phyloP scores from a whole-genome alignment of 768 basidiomycete genomes.

The Neoboletus magnificus region DNA sequence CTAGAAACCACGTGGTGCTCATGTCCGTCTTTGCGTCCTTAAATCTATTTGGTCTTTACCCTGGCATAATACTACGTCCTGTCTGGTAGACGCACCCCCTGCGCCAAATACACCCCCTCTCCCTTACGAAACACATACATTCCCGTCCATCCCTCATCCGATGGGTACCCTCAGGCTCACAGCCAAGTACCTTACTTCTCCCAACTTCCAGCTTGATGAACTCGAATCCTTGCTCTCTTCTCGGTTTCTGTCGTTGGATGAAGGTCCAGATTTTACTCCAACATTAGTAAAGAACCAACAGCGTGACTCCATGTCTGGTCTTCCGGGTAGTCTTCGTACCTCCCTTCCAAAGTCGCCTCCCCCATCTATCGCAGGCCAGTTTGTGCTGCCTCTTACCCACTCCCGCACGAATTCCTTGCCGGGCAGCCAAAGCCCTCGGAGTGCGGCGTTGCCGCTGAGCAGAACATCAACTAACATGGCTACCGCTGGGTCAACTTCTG shows the following conservation, averaged over 20 bases:
- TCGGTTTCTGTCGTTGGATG: slow-evolving; percentile 65
- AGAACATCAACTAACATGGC: slow-evolving; percentile 34
- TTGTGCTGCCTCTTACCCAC: slow-evolving; percentile 36
- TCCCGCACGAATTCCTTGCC: slow-evolving; percentile 39
- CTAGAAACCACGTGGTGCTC: slow-evolving; percentile 29
- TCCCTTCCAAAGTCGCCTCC: slow-evolving; percentile 49
- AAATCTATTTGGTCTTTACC: slow-evolving; percentile 1
- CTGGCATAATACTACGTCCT: slow-evolving; percentile 6
- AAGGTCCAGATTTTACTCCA: slow-evolving; percentile 65
- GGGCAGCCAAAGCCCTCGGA: slow-evolving; percentile 35
- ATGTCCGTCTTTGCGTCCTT: slow-evolving; percentile 26
- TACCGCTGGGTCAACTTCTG: slow-evolving; percentile 35
- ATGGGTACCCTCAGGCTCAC: slow-evolving; percentile 61
- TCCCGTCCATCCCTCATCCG: slow-evolving; percentile 67
- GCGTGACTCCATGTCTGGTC: slow-evolving; percentile 49
- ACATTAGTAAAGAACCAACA: slow-evolving; percentile 66
- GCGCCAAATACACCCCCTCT: slow-evolving; percentile 40
- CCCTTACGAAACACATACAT: slow-evolving; percentile 53
- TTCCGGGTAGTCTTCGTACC: slow-evolving; percentile 41
- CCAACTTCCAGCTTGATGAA: slow-evolving; percentile 72
- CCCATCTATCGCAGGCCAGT: slow-evolving; percentile 42
- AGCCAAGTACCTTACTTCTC: slow-evolving; percentile 60
- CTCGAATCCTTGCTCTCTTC: slow-evolving; percentile 74
- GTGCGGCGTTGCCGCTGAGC: slow-evolving; percentile 33
- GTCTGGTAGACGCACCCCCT: slow-evolving; percentile 37